Evolutionary conservation across 768 basidiomycete species (phyloP).

Genomic region (Phaeolepiota aurea): DNA sequence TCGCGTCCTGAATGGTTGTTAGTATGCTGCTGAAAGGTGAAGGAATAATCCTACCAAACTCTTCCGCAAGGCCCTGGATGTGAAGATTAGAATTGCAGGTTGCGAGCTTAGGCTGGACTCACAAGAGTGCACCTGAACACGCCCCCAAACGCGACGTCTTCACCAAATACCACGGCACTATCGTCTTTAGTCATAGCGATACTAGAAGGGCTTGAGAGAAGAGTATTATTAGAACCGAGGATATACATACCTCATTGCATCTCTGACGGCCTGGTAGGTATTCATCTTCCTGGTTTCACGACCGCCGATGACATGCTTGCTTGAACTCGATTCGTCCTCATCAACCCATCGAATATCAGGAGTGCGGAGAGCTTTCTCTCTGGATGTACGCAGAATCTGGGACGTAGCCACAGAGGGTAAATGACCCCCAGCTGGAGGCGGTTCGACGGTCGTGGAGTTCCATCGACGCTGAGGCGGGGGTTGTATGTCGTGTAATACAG

Average conservation of each 20-base stretch:
- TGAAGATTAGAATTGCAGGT: constrained; percentile 2
- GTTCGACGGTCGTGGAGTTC: constrained; percentile 47
- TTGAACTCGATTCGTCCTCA: constrained; percentile 36
- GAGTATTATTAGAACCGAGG: neutral
- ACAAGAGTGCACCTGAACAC: constrained; percentile 95
- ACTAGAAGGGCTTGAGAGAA: constrained; percentile 25
- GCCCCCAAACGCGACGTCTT: constrained; percentile 89
- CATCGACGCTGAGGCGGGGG: constrained; percentile 23
- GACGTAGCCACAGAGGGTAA: constrained; percentile 67
- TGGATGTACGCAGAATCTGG: constrained; percentile 49
- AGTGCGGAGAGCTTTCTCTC: constrained; percentile 65
- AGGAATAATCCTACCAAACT: constrained; percentile 57
- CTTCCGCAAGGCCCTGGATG: constrained; percentile 75
- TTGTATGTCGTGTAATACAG: neutral
- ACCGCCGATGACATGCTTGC: constrained; percentile 50
- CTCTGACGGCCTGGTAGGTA: constrained; percentile 85
- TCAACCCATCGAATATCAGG: constrained; percentile 69
- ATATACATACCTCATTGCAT: constrained; percentile 66
- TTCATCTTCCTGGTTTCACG: constrained; percentile 95
- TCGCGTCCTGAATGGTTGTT: constrained; percentile 53
- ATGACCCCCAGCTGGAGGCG: constrained; percentile 78
- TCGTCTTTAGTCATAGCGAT: constrained; percentile 83
- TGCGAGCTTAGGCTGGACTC: constrained; percentile 11
- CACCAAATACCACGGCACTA: constrained; percentile 82
- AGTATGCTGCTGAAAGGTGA: constrained; percentile 2